Percentiles rank a stretch among this genome's conserved stretches.
phyloP scores from a whole-genome alignment of 306 rosid genomes.

The Vachellia pachyceras region DNA sequence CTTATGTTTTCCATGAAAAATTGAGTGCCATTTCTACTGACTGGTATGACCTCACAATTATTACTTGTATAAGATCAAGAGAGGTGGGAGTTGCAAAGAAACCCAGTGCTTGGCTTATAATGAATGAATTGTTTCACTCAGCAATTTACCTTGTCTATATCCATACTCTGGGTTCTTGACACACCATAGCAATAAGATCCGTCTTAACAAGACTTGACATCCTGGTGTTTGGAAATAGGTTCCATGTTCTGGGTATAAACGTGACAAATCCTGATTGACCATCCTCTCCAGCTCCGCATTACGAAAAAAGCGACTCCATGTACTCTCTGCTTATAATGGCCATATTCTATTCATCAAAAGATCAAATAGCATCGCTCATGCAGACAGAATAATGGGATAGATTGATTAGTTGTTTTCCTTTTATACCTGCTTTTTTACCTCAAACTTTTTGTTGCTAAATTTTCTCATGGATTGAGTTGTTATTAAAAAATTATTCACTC shows the following conservation, averaged over 20 bases:
- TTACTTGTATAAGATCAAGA: neutral
- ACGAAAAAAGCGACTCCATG: slow-evolving; percentile 95
- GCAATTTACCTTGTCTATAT: slow-evolving; percentile 86
- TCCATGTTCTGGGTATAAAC: slow-evolving; percentile 96
- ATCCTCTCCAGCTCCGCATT: slow-evolving; percentile 96
- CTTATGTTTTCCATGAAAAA: slow-evolving; percentile 12
- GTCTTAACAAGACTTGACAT: slow-evolving; percentile 91
- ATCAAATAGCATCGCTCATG: slow-evolving; percentile 22
- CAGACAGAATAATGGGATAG: slow-evolving; percentile 10
- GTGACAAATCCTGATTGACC: slow-evolving; percentile 97
- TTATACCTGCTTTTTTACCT: slow-evolving; percentile 8
- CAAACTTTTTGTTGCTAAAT: slow-evolving; percentile 9
- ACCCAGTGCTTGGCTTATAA: neutral
- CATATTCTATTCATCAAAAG: slow-evolving; percentile 33
- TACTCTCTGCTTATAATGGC: slow-evolving; percentile 72
- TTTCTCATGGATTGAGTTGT: slow-evolving; percentile 21
- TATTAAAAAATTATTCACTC: neutral
- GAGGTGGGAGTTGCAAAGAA: neutral
- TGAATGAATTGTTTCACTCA: slow-evolving; percentile 25
- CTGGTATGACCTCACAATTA: neutral
- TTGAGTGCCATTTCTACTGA: slow-evolving; percentile 16
- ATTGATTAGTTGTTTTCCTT: slow-evolving; percentile 15
- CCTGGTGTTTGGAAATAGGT: slow-evolving; percentile 94
- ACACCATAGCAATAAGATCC: slow-evolving; percentile 93
- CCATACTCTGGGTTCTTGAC: slow-evolving; percentile 87